These are phyloP conservation scores for Rhododendron ovatum DNA, from an alignment of 148 eudicot genomes.

Conservation along the genomic window DNA sequence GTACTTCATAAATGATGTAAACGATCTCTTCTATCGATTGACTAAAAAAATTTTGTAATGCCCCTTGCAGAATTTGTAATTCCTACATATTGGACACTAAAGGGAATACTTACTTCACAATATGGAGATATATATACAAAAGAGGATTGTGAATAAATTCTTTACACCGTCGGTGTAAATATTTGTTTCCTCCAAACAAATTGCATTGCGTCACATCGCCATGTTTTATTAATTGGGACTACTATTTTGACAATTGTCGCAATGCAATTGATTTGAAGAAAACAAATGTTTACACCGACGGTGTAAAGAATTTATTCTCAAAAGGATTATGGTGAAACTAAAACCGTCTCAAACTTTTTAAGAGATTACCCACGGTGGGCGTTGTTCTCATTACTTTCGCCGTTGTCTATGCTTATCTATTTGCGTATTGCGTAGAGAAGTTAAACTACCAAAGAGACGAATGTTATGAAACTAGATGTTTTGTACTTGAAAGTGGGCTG, in stretches of 20 bases:
- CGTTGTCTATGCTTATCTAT: slow-evolving; percentile 48
- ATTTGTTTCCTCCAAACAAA: too few species aligned
- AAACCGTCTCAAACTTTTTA: slow-evolving; percentile 44
- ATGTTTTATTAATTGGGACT: too few species aligned
- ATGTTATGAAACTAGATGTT: background rate
- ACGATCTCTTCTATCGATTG: too few species aligned
- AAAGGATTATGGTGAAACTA: slow-evolving; percentile 34
- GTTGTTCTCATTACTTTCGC: slow-evolving; percentile 48
- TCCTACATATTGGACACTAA: slow-evolving; percentile 63
- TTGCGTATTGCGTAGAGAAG: slow-evolving; percentile 48
- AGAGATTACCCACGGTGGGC: slow-evolving; percentile 50
- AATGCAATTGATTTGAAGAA: too few species aligned
- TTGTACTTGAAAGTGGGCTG: background rate
- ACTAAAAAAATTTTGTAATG: too few species aligned
- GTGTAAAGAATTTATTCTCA: too few species aligned
- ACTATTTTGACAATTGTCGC: too few species aligned
- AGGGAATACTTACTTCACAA: slow-evolving; percentile 60
- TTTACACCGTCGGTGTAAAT: too few species aligned
- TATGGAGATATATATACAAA: slow-evolving; percentile 47
- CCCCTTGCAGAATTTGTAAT: slow-evolving; percentile 9
- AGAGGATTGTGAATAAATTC: background rate
- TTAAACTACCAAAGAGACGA: slow-evolving; percentile 72
- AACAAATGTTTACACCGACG: too few species aligned
- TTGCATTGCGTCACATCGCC: too few species aligned
- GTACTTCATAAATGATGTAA: too few species aligned